Evolutionary conservation across 768 basidiomycete genomes (phyloP).

Genomic region (Rhodosporidiobolus sp.): DNA sequence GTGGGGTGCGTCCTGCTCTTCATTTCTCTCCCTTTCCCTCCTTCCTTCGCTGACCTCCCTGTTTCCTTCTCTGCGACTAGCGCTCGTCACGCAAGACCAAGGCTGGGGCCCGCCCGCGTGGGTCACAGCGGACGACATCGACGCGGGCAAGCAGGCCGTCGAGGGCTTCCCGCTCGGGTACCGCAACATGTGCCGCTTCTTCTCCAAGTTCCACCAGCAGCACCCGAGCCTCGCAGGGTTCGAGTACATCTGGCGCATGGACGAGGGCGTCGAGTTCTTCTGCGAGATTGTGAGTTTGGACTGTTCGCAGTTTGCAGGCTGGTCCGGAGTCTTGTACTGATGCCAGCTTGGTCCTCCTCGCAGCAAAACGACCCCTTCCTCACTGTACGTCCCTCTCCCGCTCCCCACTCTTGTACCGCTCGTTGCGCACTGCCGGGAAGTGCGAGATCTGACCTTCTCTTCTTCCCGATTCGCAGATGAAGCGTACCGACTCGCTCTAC

Average conservation of each 20-base stretch:
- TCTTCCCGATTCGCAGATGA: not conserved
- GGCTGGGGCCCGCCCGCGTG: constrained; percentile 16
- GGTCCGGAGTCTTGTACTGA: too few species aligned
- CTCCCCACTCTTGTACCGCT: not conserved
- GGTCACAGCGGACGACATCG: not conserved
- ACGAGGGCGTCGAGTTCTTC: constrained; percentile 16
- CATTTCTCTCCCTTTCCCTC: too few species aligned
- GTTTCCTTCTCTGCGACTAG: not conserved
- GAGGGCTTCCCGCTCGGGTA: constrained; percentile 2
- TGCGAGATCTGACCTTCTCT: too few species aligned
- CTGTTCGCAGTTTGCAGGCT: too few species aligned
- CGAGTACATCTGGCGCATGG: constrained; percentile 23
- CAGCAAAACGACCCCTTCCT: constrained; percentile 3
- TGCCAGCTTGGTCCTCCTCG: too few species aligned
- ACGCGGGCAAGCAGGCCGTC: not conserved
- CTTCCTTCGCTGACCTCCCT: not conserved
- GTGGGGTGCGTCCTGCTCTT: constrained; percentile 24
- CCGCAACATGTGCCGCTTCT: constrained; percentile 28
- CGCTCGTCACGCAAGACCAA: constrained; percentile 11
- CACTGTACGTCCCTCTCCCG: not conserved
- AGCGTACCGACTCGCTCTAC: not conserved
- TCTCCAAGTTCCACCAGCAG: not conserved
- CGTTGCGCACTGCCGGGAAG: too few species aligned
- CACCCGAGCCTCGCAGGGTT: not conserved
- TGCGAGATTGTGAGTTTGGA: constrained; percentile 12